Base-by-base conservation (phyloP, 768 basidiomycete species). In the Suillus americanus region DNA sequence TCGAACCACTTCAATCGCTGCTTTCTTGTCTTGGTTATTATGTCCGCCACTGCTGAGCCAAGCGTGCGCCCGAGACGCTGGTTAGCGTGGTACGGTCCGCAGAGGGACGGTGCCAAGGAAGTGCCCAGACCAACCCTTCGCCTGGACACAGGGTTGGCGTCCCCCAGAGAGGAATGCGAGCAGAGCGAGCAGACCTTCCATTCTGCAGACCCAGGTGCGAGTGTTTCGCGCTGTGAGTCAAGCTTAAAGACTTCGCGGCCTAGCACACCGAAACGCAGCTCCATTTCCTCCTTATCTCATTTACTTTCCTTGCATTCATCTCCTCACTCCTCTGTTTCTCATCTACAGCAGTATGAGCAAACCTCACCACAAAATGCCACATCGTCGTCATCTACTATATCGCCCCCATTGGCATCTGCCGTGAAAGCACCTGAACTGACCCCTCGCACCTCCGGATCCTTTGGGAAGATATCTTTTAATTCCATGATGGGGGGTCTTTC, bases 401-500 rank as follows among this genome's bases (percentile, higher is more conserved):
- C 64, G 6, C 20, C 61, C 9, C 35, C 69, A 75, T 79, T 65
- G 69, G 77, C 60, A 74, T 76, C 66, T 43, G 67, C 70, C 13
- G 63, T 75, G 57, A 76, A 79, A 60, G 72, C 81, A 6, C 71
- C 79, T 2, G 82, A 84, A 28, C 67, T 75, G 12, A 65, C 74
- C 10, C 64, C 71, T 70, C 80, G 75, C 68, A 67, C 70, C 16
- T 73, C 78, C 13, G 83, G 83, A 43, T 84, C 87, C 0, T 89
- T 90, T 71, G 80, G 85, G 62, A 87, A 85, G 68, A 84, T 82
- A 76, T 84, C 90, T 0, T 80, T 93, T 64, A 86, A 84, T 67
- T 82, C 80, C 38, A 88, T 92, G 87, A 89, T 92, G 78, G 87
- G 86, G 43, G 86, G 87, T 1, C 80, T 90, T 38, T 87, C 89